Evolutionary conservation across 768 basidiomycete genomes (phyloP), one percentile per base, ranked within the genome.

Genomic region (Rhodotorula diobovata): DNA sequence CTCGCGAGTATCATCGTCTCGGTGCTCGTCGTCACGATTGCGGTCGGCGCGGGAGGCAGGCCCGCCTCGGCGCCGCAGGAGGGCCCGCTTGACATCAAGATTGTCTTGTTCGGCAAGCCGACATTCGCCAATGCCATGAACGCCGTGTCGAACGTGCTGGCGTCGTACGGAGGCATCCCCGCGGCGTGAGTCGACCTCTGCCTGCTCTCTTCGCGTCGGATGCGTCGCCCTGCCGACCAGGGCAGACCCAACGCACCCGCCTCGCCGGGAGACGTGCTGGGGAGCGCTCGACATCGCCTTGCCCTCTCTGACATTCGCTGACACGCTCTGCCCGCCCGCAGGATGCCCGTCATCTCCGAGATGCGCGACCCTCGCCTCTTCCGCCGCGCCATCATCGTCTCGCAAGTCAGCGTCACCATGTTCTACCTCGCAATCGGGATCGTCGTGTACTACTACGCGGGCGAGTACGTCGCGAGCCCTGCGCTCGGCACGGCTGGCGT

Each of bases 291-390:
- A n/a, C n/a, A n/a, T n/a, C n/a, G n/a, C n/a, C n/a, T n/a, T n/a
- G n/a, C n/a, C n/a, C n/a, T n/a, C n/a, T n/a, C n/a, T n/a, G n/a
- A n/a, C n/a, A n/a, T n/a, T n/a, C n/a, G n/a, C n/a, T n/a, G n/a
- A n/a, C 46, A 23, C 46, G 20, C 45, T 46, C 45, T 46, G 20
- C 46, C 9, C 46, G 8, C 21, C 6, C 46, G 23, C 48, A 50
- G 48, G 8, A 56, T 70, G 39, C 63, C 71, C 54, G 63, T 80
- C 48, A 75, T 79, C 51, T 78, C 79, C 18, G 81, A 82, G 75
- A 81, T 82, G 81, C 70, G 70, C 48, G 66, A 63, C 28, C 63
- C 63, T 8, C 53, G 72, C 43, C 71, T 79, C 54, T 81, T 78
- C 75, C 79, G 76, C 57, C 78, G 76, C 64, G 69, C 74, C 23